phyloP scores from a whole-genome alignment of 2,329 filamentous ascomycete genomes.

The Botrytis hyacinthi region DNA sequence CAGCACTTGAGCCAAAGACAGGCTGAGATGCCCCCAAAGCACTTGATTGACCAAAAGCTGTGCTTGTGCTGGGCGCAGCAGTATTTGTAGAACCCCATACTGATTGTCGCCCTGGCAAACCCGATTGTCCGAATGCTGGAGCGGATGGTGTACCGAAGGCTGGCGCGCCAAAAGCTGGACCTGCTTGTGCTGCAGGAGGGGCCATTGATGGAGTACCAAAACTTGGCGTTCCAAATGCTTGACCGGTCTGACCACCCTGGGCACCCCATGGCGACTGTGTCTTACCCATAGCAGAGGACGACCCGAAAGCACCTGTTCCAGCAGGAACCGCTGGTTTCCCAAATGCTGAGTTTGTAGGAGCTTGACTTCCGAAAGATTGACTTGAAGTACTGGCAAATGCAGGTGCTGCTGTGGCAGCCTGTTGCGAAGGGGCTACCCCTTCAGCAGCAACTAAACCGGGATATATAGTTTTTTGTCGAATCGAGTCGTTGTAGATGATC shows the following conservation, averaged over 20 bases:
- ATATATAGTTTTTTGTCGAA: slow-evolving; percentile 71
- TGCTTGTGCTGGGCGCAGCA: slow-evolving; percentile 34
- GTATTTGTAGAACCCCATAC: slow-evolving; percentile 49
- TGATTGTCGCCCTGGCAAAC: slow-evolving; percentile 49
- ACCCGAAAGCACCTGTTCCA: slow-evolving; percentile 39
- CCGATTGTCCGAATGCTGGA: slow-evolving; percentile 39
- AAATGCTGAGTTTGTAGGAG: slow-evolving; percentile 37
- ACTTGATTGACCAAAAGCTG: slow-evolving; percentile 55
- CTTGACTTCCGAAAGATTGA: slow-evolving; percentile 19
- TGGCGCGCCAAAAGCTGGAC: slow-evolving; percentile 51
- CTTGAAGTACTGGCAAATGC: slow-evolving; percentile 34
- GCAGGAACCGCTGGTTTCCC: slow-evolving; percentile 33
- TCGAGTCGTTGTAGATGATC: slow-evolving; percentile 85
- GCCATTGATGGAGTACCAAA: slow-evolving; percentile 34
- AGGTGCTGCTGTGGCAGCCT: slow-evolving; percentile 26
- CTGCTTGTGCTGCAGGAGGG: slow-evolving; percentile 32
- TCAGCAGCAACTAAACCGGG: slow-evolving; percentile 59
- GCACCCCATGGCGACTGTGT: slow-evolving; percentile 27
- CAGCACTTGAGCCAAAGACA: slow-evolving; percentile 38
- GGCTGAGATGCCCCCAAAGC: slow-evolving; percentile 45
- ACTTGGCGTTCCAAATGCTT: slow-evolving; percentile 51
- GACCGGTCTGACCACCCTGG: slow-evolving; percentile 41
- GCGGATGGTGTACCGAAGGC: slow-evolving; percentile 43
- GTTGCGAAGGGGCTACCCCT: slow-evolving; percentile 30
- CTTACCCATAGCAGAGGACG: slow-evolving; percentile 29